Evolutionary conservation across 805 yeast genomes (phyloP), one percentile per base, ranked within the genome.

Genomic region (Metschnikowia peoriensis): DNA sequence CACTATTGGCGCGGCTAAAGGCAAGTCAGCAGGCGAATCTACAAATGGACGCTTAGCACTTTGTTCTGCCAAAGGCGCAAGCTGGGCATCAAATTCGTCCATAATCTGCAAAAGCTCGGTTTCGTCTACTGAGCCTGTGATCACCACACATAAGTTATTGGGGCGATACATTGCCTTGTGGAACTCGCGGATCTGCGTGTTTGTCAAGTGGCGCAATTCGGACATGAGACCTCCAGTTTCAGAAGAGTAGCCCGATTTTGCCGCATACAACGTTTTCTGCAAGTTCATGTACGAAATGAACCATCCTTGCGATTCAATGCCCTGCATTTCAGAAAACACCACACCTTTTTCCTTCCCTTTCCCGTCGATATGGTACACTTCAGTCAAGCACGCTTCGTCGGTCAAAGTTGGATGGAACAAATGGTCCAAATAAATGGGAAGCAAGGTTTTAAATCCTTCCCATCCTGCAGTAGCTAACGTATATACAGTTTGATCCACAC

Each of bases 321-420:
- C 97, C 64, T 89, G 97, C 98, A 94, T 94, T 71, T 94, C 99
- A 49, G 96, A 86, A 66, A 88, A 94, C 3, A 94, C 98, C 32
- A 94, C 99, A 61, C 99, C 99, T 66, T 90, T 90, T 61, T 94
- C 99, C 58, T 86, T 83, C 34, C 88, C 96, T 8, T 82, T 79
- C 1, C 96, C 97, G 66, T 94, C 98, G 44, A 94, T 81, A 66
- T 94, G 98, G 66, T 89, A 89, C 8, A 94, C 98, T 66, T 94
- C 99, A 1, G 99, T 94, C 49, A 86, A 73, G 62, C 96, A 94
- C 0, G 96, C 96, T 48, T 84, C 89, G 64, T 91, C 96, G 1
- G 96, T 86, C 48, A 94, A 71, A 0, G 96, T 89, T 1, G 99
- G 97, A 60, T 84, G 68, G 44, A 91, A 67, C 27, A 94, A 70